A percentile compares a stretch with the other conserved stretches of the same genome.
These are phyloP conservation scores for Claviceps maximensis DNA, from an alignment of 2,329 filamentous ascomycete genomes.

Conservation along the genomic window DNA sequence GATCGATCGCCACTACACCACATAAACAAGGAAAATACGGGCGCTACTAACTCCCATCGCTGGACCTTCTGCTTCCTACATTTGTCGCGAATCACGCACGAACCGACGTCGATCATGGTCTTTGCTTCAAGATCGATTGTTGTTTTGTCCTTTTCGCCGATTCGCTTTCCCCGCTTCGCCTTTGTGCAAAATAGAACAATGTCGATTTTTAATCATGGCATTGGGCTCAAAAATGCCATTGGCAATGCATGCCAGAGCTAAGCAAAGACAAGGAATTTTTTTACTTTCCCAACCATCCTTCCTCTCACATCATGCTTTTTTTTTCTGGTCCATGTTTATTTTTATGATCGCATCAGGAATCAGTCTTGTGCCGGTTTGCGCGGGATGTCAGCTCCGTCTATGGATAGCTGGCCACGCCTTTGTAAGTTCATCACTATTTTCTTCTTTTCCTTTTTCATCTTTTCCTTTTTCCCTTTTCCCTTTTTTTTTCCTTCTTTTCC, in stretches of 20 bases:
- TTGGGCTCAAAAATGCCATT: neutral
- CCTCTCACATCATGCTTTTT: neutral
- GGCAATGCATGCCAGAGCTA: neutral
- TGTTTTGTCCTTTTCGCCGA: neutral
- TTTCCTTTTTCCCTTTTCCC: no score
- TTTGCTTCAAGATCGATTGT: conserved; percentile 2
- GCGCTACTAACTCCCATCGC: neutral
- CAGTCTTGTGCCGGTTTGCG: no score
- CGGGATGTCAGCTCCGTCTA: no score
- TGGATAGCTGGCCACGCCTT: no score
- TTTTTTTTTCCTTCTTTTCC: neutral
- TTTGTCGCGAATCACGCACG: neutral
- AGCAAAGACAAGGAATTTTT: no score
- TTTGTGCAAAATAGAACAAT: no score
- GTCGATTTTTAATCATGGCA: neutral
- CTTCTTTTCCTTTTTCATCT: no score
- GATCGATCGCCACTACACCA: conserved; percentile 5
- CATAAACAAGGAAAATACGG: neutral
- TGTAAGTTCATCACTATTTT: no score
- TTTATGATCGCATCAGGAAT: no score
- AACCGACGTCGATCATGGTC: conserved; percentile 1
- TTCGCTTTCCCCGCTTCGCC: no score
- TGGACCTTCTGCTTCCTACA: neutral
- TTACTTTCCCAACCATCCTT: neutral
- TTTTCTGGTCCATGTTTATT: neutral